Evolutionary conservation across 78 protist genomes (phyloP).

Genomic region (Guillardia theta): DNA sequence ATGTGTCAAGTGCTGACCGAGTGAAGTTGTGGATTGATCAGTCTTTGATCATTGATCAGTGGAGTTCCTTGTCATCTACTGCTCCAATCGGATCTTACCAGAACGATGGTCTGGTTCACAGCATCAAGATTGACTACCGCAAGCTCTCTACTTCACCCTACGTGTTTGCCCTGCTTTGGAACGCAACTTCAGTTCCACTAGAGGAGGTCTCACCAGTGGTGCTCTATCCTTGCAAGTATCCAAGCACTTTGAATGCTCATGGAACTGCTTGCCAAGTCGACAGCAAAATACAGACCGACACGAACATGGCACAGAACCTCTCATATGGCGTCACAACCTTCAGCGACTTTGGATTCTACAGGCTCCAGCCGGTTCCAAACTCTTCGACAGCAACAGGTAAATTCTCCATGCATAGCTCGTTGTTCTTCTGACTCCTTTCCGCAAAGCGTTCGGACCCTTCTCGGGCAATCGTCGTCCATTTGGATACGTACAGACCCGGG

Average conservation of each 20-base stretch:
- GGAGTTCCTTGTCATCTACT: neutral
- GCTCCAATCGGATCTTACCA: neutral
- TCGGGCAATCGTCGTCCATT: neutral
- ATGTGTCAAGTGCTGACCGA: neutral
- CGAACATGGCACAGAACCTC: conserved; percentile 1
- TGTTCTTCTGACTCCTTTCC: no score
- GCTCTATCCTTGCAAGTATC: neutral
- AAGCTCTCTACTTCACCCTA: neutral
- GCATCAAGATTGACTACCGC: neutral
- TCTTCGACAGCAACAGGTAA: neutral
- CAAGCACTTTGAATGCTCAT: neutral
- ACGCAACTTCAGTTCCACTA: neutral
- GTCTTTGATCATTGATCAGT: neutral
- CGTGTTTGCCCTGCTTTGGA: neutral
- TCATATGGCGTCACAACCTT: neutral
- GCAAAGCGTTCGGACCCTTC: neutral
- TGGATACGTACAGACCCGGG: neutral
- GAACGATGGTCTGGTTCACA: neutral
- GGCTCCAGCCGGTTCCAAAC: neutral
- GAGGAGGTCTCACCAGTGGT: neutral
- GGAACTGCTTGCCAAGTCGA: neutral
- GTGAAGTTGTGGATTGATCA: neutral
- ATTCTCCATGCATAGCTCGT: no score
- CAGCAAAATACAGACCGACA: neutral
- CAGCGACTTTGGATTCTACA: neutral